Evolutionary conservation across 768 basidiomycete genomes (phyloP).

Genomic region (Suillus variegatus): DNA sequence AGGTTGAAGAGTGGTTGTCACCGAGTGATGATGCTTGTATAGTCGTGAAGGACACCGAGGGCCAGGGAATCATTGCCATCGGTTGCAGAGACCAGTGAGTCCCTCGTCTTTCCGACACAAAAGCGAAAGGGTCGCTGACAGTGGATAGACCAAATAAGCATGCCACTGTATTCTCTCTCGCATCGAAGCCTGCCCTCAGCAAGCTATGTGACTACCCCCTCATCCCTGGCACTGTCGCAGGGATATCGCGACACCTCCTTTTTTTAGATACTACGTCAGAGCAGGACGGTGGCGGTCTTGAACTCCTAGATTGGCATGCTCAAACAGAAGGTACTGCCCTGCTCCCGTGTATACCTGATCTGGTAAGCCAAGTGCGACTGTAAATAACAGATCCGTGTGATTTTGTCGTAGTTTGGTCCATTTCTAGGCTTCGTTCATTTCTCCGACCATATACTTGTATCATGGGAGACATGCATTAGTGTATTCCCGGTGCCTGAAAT

Average conservation of each 20-base stretch:
- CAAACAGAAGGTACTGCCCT: conserved; percentile 24
- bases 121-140: neutral
- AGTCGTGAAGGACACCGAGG: conserved; percentile 16
- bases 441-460: conserved; percentile 22
- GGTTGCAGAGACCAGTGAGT: conserved; percentile 17
- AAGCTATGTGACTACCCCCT: conserved; percentile 23
- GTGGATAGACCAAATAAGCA: conserved; percentile 17
- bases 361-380: conserved; percentile 14
- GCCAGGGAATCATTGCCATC: conserved; percentile 21
- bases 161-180: conserved; percentile 21
- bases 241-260: conserved; percentile 25
- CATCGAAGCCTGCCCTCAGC: conserved; percentile 22
- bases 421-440: conserved; percentile 30
- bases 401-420: conserved; percentile 19
- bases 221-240: conserved; percentile 24
- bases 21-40: conserved; percentile 18
- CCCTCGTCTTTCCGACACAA: neutral
- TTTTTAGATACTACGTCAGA: conserved; percentile 25
- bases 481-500: conserved; percentile 25
- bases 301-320: conserved; percentile 30
- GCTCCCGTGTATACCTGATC: conserved; percentile 22
- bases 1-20: conserved; percentile 21
- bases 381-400: neutral
- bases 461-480: conserved; percentile 30
- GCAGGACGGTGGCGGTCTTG: conserved; percentile 21